Base-by-base conservation (phyloP, 768 basidiomycete genomes). In the Psilocybe sp. region DNA sequence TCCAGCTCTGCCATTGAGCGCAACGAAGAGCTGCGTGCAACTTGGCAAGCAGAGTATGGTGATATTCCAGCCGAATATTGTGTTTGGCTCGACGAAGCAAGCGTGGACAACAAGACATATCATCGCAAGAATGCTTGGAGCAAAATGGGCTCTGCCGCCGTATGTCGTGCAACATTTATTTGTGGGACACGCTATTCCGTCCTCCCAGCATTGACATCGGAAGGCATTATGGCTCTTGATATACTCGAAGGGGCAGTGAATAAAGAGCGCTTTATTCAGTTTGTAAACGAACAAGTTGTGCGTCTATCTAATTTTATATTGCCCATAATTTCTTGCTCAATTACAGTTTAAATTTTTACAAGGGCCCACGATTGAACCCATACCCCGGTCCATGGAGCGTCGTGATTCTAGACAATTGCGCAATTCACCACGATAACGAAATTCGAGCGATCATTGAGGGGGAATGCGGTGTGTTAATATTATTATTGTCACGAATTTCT, bases 391-490 rank as follows among this genome's bases (percentile, higher is more conserved):
- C 56, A 7, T 47, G 53, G 11, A 75, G 73, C 53, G 61, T 73
- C 4, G 58, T 75, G 20, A 60, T 76, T 1, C 47, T 75, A 34
- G 67, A 74, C 40, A 75, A 75, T 50, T 72, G 71, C 42, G 47
- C 58, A 1, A 75, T 75, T 41, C 73, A 76, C 52, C 71, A 75
- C 28, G 61, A 64, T 40, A 65, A 68, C n/a, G 69, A 69, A 4
- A 50, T 75, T n/a, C 57, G 61, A 1, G 32, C 50, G 1, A 52
- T 71, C n/a, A 59, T 72, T 19, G 61, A 59, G 40, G 66, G 50
- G 20, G 53, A 64, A 53, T 61, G 60, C 47, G 49, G 60, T 67
- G 44, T 16, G 64, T 51, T 54, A 54, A 15, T 54, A 49, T 38
- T 10, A 13, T 39, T 20, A 3, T 18, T 47, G 9, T 43, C 36